These are phyloP conservation scores for Kodamaea sp. DNA, from an alignment of 1,139 yeast species.

Conservation along the genomic window DNA sequence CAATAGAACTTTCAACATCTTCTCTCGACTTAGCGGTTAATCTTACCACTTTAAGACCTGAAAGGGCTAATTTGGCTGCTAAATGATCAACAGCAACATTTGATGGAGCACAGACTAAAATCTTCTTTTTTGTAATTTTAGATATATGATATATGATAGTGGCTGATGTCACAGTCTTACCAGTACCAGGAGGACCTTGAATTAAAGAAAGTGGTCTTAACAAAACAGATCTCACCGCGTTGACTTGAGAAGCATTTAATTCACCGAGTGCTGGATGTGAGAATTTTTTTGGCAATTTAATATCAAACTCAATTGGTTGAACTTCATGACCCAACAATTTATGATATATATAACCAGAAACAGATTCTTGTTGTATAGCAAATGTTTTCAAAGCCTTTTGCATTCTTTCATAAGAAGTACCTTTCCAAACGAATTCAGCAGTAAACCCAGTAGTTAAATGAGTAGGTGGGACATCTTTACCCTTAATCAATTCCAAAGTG, in stretches of 20 bases:
- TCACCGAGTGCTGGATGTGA: slow-evolving; percentile 67
- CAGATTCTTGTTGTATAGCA: slow-evolving; percentile 69
- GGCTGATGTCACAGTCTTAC: slow-evolving; percentile 92
- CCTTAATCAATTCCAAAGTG: slow-evolving; percentile 61
- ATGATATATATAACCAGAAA: slow-evolving; percentile 75
- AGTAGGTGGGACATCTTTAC: slow-evolving; percentile 44
- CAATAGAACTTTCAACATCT: slow-evolving; percentile 65
- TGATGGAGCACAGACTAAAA: slow-evolving; percentile 92
- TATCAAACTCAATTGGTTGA: slow-evolving; percentile 57
- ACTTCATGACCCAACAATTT: slow-evolving; percentile 81
- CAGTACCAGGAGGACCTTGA: slow-evolving; percentile 99
- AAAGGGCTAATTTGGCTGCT: slow-evolving; percentile 60
- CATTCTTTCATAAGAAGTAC: slow-evolving; percentile 79
- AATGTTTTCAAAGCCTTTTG: slow-evolving; percentile 70
- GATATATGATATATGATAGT: slow-evolving; percentile 78
- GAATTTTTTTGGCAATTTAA: slow-evolving; percentile 55
- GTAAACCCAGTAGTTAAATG: slow-evolving; percentile 65
- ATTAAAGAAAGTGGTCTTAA: slow-evolving; percentile 77
- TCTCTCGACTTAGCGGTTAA: slow-evolving; percentile 75
- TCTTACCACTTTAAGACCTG: slow-evolving; percentile 77
- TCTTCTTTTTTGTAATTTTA: slow-evolving; percentile 39
- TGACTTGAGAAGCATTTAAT: slow-evolving; percentile 72
- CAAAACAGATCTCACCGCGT: slow-evolving; percentile 72
- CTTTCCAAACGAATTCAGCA: slow-evolving; percentile 89
- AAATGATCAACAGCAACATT: slow-evolving; percentile 94